These are phyloP conservation scores for Xylaria sp. DNA, from an alignment of 2,329 filamentous ascomycete genomes.

Conservation along the genomic window DNA sequence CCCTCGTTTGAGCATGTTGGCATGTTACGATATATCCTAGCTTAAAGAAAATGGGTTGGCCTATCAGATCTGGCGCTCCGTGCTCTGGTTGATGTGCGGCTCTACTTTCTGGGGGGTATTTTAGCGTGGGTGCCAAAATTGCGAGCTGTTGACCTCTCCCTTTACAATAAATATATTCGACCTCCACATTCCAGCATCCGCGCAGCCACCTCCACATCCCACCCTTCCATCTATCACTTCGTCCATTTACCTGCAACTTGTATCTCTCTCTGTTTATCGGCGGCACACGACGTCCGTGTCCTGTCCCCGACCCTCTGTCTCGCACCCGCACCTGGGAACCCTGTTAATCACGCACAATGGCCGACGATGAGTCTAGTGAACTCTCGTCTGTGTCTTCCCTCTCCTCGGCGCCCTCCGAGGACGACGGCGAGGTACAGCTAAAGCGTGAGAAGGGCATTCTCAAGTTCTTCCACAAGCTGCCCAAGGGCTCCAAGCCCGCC, in stretches of 20 bases:
- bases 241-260: constrained; percentile 31
- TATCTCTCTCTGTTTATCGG: neutral
- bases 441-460: constrained; percentile 68
- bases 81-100: constrained; percentile 47
- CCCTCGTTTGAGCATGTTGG: constrained; percentile 24
- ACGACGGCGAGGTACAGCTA: constrained; percentile 62
- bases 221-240: constrained; percentile 20
- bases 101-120: constrained; percentile 48
- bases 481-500: constrained; percentile 53
- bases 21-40: constrained; percentile 39
- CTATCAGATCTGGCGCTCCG: constrained; percentile 47
- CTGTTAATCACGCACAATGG: constrained; percentile 55
- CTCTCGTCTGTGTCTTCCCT: constrained; percentile 62
- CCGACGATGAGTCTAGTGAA: constrained; percentile 71
- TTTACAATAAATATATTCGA: constrained; percentile 30
- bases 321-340: neutral
- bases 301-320: constrained; percentile 15
- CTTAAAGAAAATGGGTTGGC: constrained; percentile 44
- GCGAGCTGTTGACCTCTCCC: constrained; percentile 43
- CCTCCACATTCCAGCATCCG: constrained; percentile 45
- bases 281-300: neutral
- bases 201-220: constrained; percentile 36
- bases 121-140: constrained; percentile 50
- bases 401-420: constrained; percentile 63
- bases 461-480: constrained; percentile 73